These are phyloP conservation scores for Metschnikowia lunata DNA, from an alignment of 805 yeast genomes.

Conservation along the genomic window DNA sequence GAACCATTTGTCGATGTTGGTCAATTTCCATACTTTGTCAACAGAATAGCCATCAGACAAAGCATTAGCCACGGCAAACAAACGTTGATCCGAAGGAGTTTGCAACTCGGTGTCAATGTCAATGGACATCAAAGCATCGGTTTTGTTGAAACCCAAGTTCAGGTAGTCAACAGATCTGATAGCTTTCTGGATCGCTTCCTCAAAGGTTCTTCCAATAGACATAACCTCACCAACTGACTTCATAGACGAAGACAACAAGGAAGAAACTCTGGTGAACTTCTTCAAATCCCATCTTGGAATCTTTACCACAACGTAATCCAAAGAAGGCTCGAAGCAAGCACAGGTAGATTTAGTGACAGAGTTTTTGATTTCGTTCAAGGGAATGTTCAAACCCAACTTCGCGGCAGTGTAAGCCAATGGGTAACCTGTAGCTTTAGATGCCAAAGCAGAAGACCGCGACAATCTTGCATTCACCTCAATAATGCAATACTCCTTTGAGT, in stretches of 20 bases:
- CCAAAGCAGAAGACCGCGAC: conserved; percentile 97
- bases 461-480: conserved; percentile 97
- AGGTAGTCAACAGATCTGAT: conserved; percentile 94
- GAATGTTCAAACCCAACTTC: conserved; percentile 87
- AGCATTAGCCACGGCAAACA: conserved; percentile 96
- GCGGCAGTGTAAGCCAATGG: conserved; percentile 99
- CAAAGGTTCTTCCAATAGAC: conserved; percentile 96
- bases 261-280: conserved; percentile 90
- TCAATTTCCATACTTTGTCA: conserved; percentile 84
- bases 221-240: conserved; percentile 98
- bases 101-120: conserved; percentile 91
- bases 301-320: conserved; percentile 94
- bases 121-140: conserved; percentile 80
- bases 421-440: conserved; percentile 98
- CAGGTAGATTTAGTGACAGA: conserved; percentile 91
- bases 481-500: conserved; percentile 90
- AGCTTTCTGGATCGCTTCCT: conserved; percentile 97
- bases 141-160: conserved; percentile 87
- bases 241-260: conserved; percentile 87
- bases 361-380: conserved; percentile 86
- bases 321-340: conserved; percentile 95
- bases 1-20: conserved; percentile 96
- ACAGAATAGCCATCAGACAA: conserved; percentile 83
- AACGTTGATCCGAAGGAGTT: conserved; percentile 95
- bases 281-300: conserved; percentile 99